A percentile compares a stretch with the other conserved stretches of the same genome.
Conservation (phyloP, 2,329 filamentous ascomycete genomes). For the Claviceps citrina region DNA sequence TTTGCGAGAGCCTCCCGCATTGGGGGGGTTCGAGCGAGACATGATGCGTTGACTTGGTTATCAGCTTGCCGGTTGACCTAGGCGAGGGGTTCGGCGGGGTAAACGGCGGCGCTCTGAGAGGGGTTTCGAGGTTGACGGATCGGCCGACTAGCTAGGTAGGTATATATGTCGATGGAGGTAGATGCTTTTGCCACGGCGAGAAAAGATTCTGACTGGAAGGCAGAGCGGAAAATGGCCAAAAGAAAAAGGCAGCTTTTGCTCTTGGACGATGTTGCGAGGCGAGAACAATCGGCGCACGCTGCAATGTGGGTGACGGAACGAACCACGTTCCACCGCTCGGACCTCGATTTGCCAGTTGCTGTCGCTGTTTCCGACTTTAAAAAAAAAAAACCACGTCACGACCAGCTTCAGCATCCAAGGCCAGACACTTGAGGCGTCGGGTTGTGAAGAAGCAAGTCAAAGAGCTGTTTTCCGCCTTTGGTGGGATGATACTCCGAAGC, state of each 20-base stretch:
- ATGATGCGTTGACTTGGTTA: constrained; percentile 21
- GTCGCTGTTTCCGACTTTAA: not conserved
- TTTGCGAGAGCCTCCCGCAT: constrained; percentile 59
- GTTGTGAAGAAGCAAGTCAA: not conserved
- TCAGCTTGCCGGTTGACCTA: not conserved
- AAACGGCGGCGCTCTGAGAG: not conserved
- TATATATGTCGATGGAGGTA: no score
- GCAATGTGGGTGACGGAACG: constrained; percentile 3
- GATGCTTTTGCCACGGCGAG: not conserved
- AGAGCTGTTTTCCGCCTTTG: not conserved
- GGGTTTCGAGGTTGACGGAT: not conserved
- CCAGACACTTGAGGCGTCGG: not conserved
- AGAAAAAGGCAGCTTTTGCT: not conserved
- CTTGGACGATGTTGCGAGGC: not conserved
- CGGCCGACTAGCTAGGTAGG: not conserved
- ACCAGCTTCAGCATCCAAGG: not conserved
- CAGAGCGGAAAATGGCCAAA: not conserved
- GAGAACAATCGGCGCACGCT: constrained; percentile 2
- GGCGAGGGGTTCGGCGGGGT: constrained; percentile 1
- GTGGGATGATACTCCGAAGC: not conserved
- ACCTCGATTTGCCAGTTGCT: constrained; percentile 2
- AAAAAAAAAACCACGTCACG: not conserved
- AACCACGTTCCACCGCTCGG: constrained; percentile 6
- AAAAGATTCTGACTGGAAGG: not conserved
- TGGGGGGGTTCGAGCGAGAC: constrained; percentile 42